Percentiles rank a stretch among this genome's conserved stretches.
These are phyloP conservation scores for Rostrohypoxylon terebratum DNA, from an alignment of 495 filamentous ascomycete genomes.

Conservation along the genomic window DNA sequence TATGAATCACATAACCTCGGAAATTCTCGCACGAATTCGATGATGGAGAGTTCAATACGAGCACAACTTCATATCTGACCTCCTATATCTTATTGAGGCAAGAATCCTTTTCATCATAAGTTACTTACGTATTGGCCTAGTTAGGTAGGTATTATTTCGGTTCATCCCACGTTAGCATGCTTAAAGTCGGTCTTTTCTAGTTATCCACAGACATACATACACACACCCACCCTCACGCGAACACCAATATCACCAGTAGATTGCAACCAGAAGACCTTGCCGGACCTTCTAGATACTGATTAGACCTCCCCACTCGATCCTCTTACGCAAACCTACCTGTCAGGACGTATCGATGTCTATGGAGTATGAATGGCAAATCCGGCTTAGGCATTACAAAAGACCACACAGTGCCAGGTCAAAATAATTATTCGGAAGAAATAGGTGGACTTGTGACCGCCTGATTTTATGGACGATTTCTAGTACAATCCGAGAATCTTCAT, in stretches of 20 bases:
- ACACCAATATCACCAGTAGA: not conserved
- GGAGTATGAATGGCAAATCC: not conserved
- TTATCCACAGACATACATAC: not conserved
- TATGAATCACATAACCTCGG: not conserved
- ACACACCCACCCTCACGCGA: not conserved
- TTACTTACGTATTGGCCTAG: not conserved
- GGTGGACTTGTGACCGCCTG: not conserved
- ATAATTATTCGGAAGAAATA: not conserved
- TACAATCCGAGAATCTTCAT: not conserved
- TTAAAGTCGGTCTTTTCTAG: slow-evolving; percentile 8
- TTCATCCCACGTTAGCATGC: not conserved
- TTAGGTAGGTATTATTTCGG: not conserved
- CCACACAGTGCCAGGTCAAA: slow-evolving; percentile 10
- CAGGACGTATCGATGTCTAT: not conserved
- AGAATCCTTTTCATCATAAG: not conserved
- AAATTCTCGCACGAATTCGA: not conserved
- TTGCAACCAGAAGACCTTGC: not conserved
- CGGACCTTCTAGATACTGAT: slow-evolving; percentile 1
- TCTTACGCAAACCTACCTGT: not conserved
- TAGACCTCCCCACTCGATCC: slow-evolving; percentile 15
- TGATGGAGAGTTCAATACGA: not conserved
- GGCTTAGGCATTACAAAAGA: not conserved
- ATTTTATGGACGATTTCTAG: not conserved
- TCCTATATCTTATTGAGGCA: not conserved
- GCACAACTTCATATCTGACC: not conserved